phyloP scores from a whole-genome alignment of 139 green algal species.

The Dunaliella primolecta region DNA sequence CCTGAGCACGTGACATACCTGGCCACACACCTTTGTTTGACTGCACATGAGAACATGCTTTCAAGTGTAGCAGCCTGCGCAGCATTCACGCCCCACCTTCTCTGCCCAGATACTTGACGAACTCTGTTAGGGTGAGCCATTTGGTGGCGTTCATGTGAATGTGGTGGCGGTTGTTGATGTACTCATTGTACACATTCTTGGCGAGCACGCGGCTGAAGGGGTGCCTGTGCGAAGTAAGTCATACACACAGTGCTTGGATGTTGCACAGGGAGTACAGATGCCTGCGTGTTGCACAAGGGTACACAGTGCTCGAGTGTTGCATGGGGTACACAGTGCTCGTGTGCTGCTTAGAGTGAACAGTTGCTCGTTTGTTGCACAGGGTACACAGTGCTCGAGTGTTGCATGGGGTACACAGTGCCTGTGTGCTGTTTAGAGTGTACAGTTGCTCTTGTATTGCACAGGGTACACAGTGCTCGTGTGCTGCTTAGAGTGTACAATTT shows the following conservation, averaged over 20 bases:
- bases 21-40: no score
- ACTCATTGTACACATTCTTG: constrained; percentile 93
- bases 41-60: no score
- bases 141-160: constrained; percentile 97
- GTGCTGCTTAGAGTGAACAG: background rate
- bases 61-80: no score
- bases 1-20: no score
- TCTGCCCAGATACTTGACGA: constrained; percentile 71
- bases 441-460: no score
- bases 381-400: background rate
- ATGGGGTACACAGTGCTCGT: background rate
- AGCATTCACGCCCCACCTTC: no score
- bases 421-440: background rate
- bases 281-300: no score
- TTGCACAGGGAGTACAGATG: background rate
- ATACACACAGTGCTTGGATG: background rate
- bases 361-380: no score
- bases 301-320: background rate
- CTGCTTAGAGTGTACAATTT: background rate
- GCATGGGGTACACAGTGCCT: background rate
- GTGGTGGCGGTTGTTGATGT: constrained; percentile 86
- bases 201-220: constrained; percentile 73
- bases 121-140: constrained; percentile 83
- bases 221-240: constrained; percentile 46
- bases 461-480: background rate